A percentile compares a stretch with the other conserved stretches of the same genome.
phyloP scores from a whole-genome alignment of 2,329 filamentous ascomycete species.

The Botryotinia convoluta region DNA sequence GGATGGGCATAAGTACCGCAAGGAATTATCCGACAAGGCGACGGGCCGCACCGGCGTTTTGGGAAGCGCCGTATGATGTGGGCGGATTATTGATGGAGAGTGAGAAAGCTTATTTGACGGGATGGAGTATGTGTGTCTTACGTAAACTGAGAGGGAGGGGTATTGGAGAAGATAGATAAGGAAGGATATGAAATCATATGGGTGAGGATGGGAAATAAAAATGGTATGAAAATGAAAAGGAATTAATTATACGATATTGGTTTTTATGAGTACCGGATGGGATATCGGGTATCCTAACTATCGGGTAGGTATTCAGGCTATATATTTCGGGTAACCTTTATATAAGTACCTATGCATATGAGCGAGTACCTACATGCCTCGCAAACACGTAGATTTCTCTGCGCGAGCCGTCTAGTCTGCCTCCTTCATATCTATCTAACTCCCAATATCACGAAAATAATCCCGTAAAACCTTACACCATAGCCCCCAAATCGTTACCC shows the following conservation, averaged over 20 bases:
- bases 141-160: background rate
- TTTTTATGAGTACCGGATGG: background rate
- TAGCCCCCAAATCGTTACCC: background rate
- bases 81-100: no score
- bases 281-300: background rate
- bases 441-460: background rate
- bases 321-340: background rate
- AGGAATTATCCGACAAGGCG: background rate
- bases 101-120: background rate
- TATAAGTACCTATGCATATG: background rate
- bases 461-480: background rate
- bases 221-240: background rate
- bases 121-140: background rate
- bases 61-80: background rate
- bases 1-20: background rate
- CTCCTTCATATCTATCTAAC: background rate
- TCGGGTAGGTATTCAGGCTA: background rate
- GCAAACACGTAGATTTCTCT: background rate
- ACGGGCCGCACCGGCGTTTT: background rate
- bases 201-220: background rate
- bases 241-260: background rate
- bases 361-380: background rate
- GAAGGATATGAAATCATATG: background rate
- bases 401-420: background rate
- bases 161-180: background rate